Conservation (phyloP, 139 green algal species). For the Chlamydomonas asymmetrica region DNA sequence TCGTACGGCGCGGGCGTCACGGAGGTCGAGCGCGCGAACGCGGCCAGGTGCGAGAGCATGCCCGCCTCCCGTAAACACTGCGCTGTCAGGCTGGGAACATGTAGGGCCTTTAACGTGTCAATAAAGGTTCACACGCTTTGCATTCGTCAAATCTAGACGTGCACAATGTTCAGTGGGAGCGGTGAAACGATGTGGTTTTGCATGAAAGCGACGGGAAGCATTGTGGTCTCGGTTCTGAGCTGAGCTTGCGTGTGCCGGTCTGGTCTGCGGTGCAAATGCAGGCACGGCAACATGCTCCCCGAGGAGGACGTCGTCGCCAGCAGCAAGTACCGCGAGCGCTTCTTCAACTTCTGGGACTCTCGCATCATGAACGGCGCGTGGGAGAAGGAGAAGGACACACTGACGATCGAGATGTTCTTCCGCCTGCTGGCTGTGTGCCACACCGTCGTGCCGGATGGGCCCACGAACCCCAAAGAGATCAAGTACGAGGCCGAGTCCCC, state of each 20-base stretch:
- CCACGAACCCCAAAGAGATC: constrained; percentile 24
- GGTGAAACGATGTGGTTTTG: too few species aligned
- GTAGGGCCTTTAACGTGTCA: too few species aligned
- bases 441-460: constrained; percentile 75
- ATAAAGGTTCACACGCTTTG: too few species aligned
- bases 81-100: too few species aligned
- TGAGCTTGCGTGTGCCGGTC: neutral
- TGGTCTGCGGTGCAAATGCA: constrained; percentile 2
- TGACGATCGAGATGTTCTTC: constrained; percentile 64
- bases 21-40: constrained; percentile 79
- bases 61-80: neutral
- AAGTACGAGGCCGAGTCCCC: constrained; percentile 84
- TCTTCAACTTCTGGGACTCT: constrained; percentile 87
- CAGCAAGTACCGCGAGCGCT: constrained; percentile 42
- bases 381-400: constrained; percentile 40
- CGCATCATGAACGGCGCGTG: constrained; percentile 75
- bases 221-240: neutral
- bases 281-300: constrained; percentile 29
- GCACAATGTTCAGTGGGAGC: too few species aligned
- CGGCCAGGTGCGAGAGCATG: constrained; percentile 26
- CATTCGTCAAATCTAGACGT: too few species aligned
- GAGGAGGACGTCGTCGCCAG: constrained; percentile 13
- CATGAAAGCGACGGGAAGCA: too few species aligned
- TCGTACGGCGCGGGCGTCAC: constrained; percentile 86
- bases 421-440: constrained; percentile 80